Percentiles rank a stretch among this genome's conserved stretches.
Conservation (phyloP, 805 yeast species). For the Candida vartiovaarae region DNA sequence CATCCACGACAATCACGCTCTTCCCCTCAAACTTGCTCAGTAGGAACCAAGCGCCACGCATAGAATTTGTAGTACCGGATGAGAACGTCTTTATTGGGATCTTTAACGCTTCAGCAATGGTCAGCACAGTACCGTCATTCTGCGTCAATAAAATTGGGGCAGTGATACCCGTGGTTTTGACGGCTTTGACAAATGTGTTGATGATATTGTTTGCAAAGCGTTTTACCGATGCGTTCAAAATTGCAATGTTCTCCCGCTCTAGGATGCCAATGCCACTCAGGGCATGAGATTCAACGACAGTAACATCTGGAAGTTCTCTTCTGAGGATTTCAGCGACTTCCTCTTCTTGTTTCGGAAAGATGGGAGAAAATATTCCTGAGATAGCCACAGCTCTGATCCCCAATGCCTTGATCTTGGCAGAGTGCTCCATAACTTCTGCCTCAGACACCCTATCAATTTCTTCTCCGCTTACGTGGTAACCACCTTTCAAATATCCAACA, state of each 20-base stretch:
- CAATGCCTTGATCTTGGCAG: conserved; percentile 24
- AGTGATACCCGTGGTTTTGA: conserved; percentile 28
- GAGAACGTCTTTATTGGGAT: conserved; percentile 42
- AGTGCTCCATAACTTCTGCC: conserved; percentile 24
- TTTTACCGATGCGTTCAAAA: conserved; percentile 38
- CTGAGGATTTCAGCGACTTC: conserved; percentile 28
- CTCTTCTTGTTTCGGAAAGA: conserved; percentile 32
- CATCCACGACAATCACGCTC: conserved; percentile 35
- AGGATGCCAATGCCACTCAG: conserved; percentile 38
- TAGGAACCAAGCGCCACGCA: conserved; percentile 42
- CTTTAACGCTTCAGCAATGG: conserved; percentile 32
- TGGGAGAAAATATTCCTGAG: conserved; percentile 35
- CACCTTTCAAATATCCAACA: conserved; percentile 32
- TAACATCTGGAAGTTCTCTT: conserved; percentile 27
- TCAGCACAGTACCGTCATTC: conserved; percentile 44
- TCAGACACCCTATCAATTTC: conserved; percentile 29
- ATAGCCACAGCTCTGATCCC: conserved; percentile 34
- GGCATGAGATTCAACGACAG: conserved; percentile 32
- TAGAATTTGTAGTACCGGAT: conserved; percentile 44
- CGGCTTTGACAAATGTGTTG: conserved; percentile 31
- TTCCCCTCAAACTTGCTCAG: conserved; percentile 14
- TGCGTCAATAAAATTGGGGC: conserved; percentile 39
- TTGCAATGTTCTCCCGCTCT: conserved; percentile 42
- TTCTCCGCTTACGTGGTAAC: conserved; percentile 36
- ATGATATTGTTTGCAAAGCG: conserved; percentile 36